Evolutionary conservation across 2,329 filamentous ascomycete species (phyloP), one percentile per base, ranked within the genome.

Genomic region (Biscogniauxia sp.): DNA sequence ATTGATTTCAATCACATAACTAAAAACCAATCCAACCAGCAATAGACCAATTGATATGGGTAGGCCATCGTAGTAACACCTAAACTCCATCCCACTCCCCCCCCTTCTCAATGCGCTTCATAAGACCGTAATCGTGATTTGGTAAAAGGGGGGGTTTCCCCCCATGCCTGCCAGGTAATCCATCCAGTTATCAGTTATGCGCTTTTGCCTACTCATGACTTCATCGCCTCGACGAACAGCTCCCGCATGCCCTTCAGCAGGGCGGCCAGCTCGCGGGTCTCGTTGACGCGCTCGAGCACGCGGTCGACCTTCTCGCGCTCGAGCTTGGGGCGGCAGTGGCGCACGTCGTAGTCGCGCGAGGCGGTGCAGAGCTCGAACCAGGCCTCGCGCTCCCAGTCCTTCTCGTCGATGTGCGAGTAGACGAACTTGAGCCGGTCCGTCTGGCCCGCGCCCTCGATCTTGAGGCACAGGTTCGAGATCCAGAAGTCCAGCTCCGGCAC

Each of bases 401-500:
- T 86, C 78, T 96, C 92, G 72, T 96, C 88, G 53, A 98, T 81
- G 74, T 96, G 91, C 26, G 87, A 90, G 73, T 92, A 99, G 2
- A 95, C 85, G 74, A 99, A 97, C 76, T 94, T 94, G 68, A 99
- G 81, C 25, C 91, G 84, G 76, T 97, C 93, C 64, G 91, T 88
- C 72, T 86, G 85, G 1, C 92, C 93, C 0, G 91, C 91, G 1
- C 94, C 94, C 73, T 98, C 94, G 71, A 99, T 96, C 62, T 90
- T 83, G 73, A 98, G 76, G 61, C 94, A 93, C 61, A 99, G 80
- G 73, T 94, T 95, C 58, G 89, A 90, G 74, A 96, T 91, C 95
- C 95, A 99, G 74, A 98, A 98, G 68, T 93, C 91, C 53, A 99
- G 83, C 79, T 99, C 95, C 0, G 95, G 95, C 51, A 91, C 85